Evolutionary conservation across 805 yeast species (phyloP).

Genomic region (Hanseniaspora singularis): DNA sequence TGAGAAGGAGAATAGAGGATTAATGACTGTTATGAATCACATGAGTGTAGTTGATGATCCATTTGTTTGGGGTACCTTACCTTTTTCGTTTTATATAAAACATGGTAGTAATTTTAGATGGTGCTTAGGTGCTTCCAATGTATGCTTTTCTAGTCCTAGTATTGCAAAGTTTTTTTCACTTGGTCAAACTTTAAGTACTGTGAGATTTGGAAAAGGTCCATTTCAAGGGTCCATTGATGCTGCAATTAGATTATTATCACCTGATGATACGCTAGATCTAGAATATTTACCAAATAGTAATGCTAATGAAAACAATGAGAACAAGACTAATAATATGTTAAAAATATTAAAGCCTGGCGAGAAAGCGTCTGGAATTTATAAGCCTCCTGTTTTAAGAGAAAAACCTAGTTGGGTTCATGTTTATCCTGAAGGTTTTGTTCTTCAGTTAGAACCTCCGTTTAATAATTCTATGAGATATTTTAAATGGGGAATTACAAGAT

Average conservation of each 20-base stretch:
- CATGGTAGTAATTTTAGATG: slow-evolving; percentile 60
- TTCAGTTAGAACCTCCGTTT: slow-evolving; percentile 70
- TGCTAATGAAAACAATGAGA: background rate
- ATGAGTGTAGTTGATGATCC: slow-evolving; percentile 92
- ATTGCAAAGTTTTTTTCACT: slow-evolving; percentile 57
- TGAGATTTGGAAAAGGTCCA: slow-evolving; percentile 84
- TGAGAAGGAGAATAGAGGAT: slow-evolving; percentile 53
- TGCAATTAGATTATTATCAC: slow-evolving; percentile 63
- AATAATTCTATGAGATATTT: slow-evolving; percentile 84
- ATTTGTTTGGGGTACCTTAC: slow-evolving; percentile 72
- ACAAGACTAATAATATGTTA: background rate
- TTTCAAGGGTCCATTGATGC: slow-evolving; percentile 87
- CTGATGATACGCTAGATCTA: slow-evolving; percentile 49
- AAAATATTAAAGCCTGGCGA: slow-evolving; percentile 19
- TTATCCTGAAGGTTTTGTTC: slow-evolving; percentile 89
- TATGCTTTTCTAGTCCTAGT: slow-evolving; percentile 56
- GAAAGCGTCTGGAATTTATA: slow-evolving; percentile 23
- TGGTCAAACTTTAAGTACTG: slow-evolving; percentile 81
- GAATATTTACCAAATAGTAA: slow-evolving; percentile 29
- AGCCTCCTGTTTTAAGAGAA: slow-evolving; percentile 47
- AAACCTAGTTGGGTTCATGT: slow-evolving; percentile 84
- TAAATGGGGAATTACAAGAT: slow-evolving; percentile 86
- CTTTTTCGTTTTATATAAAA: slow-evolving; percentile 51
- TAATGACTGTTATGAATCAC: slow-evolving; percentile 83
- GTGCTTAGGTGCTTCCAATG: slow-evolving; percentile 89